phyloP scores from a whole-genome alignment of 108 stramenopile species.

The Chaetoceros tenuissimus region DNA sequence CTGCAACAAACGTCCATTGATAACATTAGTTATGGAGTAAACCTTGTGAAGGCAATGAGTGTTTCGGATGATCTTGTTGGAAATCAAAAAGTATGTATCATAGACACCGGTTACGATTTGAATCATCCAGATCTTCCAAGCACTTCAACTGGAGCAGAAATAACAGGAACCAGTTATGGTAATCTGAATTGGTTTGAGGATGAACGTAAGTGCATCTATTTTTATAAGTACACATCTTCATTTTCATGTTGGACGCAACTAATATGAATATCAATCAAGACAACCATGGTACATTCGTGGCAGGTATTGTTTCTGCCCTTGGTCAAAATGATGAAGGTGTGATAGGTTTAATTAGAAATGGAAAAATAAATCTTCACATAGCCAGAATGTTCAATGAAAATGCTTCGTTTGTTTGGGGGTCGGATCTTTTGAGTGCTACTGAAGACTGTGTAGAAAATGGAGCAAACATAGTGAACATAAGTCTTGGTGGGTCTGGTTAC shows the following conservation, averaged over 20 bases:
- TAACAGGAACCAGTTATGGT: not conserved
- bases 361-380: constrained; percentile 20
- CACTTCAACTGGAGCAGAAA: constrained; percentile 3
- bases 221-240: not conserved
- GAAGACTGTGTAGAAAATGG: constrained; percentile 30
- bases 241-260: no score
- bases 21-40: constrained; percentile 30
- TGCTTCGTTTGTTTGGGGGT: constrained; percentile 19
- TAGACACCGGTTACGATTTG: constrained; percentile 40
- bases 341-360: constrained; percentile 5
- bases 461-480: constrained; percentile 38
- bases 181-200: not conserved
- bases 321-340: constrained; percentile 16
- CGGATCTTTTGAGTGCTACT: constrained; percentile 31
- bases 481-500: constrained; percentile 26
- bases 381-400: constrained; percentile 28
- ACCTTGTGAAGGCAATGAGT: constrained; percentile 20
- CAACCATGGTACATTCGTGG: constrained; percentile 23
- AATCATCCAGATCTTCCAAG: constrained; percentile 34
- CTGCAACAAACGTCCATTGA: not conserved
- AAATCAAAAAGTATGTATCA: constrained; percentile 22
- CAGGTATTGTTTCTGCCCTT: constrained; percentile 26
- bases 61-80: not conserved
- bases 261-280: not conserved
- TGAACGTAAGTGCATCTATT: constrained; percentile 6